Base-by-base conservation (phyloP, 805 yeast genomes). In the Teunomyces panamensis region DNA sequence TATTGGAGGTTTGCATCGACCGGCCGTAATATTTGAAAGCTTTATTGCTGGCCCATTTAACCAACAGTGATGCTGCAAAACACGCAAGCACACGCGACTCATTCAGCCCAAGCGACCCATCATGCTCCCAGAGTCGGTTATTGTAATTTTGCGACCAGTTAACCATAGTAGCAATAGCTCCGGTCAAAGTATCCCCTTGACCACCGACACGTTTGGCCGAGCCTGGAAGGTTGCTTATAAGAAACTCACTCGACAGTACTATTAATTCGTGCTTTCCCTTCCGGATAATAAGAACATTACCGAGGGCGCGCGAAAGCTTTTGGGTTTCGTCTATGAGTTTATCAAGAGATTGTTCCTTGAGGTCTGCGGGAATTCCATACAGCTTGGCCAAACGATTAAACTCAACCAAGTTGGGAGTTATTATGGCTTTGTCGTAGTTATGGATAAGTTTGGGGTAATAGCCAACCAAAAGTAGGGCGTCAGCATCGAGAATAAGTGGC, bases 131-230 rank as follows among this genome's bases (percentile, higher is more conserved):
- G 1, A 84, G 57, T 2, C 71, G 64, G 29, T 74, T 58, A 49
- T 79, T 77, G 60, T 87, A 85, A 9, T 85, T 84, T 20, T 77
- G 60, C 5, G 87, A 81, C 96, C 96, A 92, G 4, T 89, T 87
- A 30, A 87, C 59, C 57, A 92, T 73, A 0, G 96, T 85, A 1
- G 91, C 90, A n/a, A 90, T 67, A 20, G 88, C 72, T 0, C 99
- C 99, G 0, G 92, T 80, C 34, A 94, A 64, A 0, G 97, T 87
- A 58, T 94, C 99, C 24, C 99, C 99, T 68, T 94, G 98, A 0
- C 99, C 99, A 9, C 97, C 97, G 6, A 88, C 95, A 46, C 99
- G 75, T 59, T 88, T 85, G 43, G 69, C 65, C 5, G 94, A 84
- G 1, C 98, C 97, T 11, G 63, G 57, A 29, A 71, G 59, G 30